Percentiles rank a stretch among this genome's conserved stretches.
phyloP scores from a whole-genome alignment of 495 filamentous ascomycete species.

The Neurospora hispaniola region DNA sequence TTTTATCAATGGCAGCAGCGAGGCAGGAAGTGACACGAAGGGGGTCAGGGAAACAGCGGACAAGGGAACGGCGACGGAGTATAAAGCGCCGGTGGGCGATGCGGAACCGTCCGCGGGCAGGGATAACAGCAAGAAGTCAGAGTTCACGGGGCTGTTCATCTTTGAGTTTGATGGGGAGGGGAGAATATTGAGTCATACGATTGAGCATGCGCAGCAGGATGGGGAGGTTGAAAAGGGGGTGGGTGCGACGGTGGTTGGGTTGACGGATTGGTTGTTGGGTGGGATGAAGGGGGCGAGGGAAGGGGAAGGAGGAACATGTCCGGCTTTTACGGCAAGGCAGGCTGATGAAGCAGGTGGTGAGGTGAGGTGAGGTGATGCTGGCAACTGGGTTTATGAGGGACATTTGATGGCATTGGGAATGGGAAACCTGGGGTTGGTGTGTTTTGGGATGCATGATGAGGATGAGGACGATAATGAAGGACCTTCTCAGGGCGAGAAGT shows the following conservation, averaged over 20 bases:
- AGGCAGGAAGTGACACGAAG: not conserved
- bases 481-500: not conserved
- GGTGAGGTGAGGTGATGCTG: conserved; percentile 9
- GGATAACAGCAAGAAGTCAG: conserved; percentile 29
- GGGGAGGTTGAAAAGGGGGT: conserved; percentile 52
- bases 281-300: conserved; percentile 36
- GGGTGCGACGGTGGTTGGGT: conserved; percentile 61
- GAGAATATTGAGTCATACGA: conserved; percentile 72
- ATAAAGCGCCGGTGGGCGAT: not conserved
- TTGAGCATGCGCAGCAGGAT: conserved; percentile 80
- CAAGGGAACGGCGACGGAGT: not conserved
- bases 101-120: conserved; percentile 7
- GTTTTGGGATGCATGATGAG: not conserved
- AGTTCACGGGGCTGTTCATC: conserved; percentile 78
- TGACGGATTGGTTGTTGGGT: conserved; percentile 85
- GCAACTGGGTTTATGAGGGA: not conserved
- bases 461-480: not conserved
- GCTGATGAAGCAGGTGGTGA: conserved; percentile 1
- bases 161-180: conserved; percentile 94
- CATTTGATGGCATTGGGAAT: not conserved
- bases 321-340: conserved; percentile 18
- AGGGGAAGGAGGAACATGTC: conserved; percentile 13
- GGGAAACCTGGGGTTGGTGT: not conserved
- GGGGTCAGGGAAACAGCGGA: not conserved
- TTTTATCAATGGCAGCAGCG: conserved; percentile 2